phyloP scores from a whole-genome alignment of 2,329 filamentous ascomycete species.

The Uncinocarpus reesii region DNA sequence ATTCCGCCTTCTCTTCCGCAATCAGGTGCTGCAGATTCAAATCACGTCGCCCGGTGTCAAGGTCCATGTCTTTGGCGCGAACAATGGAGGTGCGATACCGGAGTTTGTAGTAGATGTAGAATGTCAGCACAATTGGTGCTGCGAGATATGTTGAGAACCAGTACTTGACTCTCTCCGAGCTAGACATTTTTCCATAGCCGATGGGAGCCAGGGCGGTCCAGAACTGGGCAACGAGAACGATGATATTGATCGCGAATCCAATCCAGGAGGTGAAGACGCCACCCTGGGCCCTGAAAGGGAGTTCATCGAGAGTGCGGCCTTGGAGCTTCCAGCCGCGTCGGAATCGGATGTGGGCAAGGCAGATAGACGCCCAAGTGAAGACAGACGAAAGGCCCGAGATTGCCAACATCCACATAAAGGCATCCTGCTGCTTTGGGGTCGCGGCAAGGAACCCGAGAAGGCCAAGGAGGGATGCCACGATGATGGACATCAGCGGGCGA shows the following conservation, averaged over 20 bases:
- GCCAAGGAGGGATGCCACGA: slow-evolving; percentile 56
- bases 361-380: slow-evolving; percentile 75
- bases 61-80: slow-evolving; percentile 50
- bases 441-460: slow-evolving; percentile 69
- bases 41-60: slow-evolving; percentile 54
- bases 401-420: slow-evolving; percentile 71
- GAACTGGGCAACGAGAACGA: slow-evolving; percentile 43
- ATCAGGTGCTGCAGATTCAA: slow-evolving; percentile 56
- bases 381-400: slow-evolving; percentile 63
- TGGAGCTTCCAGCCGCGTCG: slow-evolving; percentile 63
- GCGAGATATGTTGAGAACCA: slow-evolving; percentile 26
- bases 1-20: slow-evolving; percentile 23
- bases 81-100: slow-evolving; percentile 57
- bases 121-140: slow-evolving; percentile 27
- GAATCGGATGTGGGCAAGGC: slow-evolving; percentile 86
- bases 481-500: slow-evolving; percentile 65
- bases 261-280: slow-evolving; percentile 53
- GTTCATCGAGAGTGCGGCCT: slow-evolving; percentile 60
- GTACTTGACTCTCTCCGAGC: slow-evolving; percentile 16
- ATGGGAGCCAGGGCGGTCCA: slow-evolving; percentile 20
- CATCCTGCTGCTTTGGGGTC: slow-evolving; percentile 47
- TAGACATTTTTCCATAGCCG: slow-evolving; percentile 12
- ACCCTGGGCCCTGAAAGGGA: slow-evolving; percentile 55
- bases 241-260: slow-evolving; percentile 46
- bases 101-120: slow-evolving; percentile 48